Conservation (phyloP, 352 stramenopile species). For the Achlya hypogyna region DNA sequence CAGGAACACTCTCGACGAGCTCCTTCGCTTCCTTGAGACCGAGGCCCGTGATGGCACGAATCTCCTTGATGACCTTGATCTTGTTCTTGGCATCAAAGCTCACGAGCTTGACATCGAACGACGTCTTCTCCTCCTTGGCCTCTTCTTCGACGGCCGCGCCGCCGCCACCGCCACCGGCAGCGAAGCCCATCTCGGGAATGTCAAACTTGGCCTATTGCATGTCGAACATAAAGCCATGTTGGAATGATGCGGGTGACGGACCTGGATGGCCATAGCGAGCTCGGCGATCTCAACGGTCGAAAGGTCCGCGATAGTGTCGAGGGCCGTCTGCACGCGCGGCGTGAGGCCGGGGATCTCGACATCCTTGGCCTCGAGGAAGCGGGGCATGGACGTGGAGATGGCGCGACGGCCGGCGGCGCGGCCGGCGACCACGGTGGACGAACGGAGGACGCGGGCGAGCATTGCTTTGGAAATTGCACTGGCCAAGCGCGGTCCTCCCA, state of each 20-base stretch:
- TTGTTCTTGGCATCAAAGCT: conserved; percentile 94
- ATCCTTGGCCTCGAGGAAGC: conserved; percentile 17
- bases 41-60: conserved; percentile 88
- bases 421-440: conserved; percentile 6
- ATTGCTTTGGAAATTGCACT: conserved; percentile 7
- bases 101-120: conserved; percentile 92
- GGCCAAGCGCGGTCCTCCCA: background rate
- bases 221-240: background rate
- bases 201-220: conserved; percentile 82
- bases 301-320: conserved; percentile 78
- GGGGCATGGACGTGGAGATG: conserved; percentile 13
- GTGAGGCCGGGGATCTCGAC: conserved; percentile 24
- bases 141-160: conserved; percentile 39
- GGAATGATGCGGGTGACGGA: conserved; percentile 24
- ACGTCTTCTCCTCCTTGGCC: conserved; percentile 86
- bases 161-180: conserved; percentile 49
- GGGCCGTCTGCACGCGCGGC: conserved; percentile 70
- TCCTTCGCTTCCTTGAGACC: conserved; percentile 95
- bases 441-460: conserved; percentile 18
- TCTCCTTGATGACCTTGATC: conserved; percentile 98
- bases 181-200: conserved; percentile 73
- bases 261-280: conserved; percentile 75
- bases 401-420: conserved; percentile 14
- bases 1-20: conserved; percentile 88
- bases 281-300: conserved; percentile 85